A percentile compares a stretch with the other conserved stretches of the same genome.
Evolutionary conservation across 129 eudicot species (phyloP).

Genomic region (Centella asiatica): DNA sequence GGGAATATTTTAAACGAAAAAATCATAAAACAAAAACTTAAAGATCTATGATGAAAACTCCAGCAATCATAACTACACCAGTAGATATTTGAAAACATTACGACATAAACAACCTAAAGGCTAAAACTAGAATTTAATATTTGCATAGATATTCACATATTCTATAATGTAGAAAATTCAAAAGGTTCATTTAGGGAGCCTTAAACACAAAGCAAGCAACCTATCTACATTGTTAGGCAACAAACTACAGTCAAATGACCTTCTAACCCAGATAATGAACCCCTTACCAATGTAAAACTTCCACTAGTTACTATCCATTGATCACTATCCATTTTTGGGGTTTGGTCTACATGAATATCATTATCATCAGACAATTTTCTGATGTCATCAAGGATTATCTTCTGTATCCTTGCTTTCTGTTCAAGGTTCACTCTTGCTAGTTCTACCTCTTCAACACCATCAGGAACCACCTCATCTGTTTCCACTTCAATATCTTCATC

Average conservation of each 20-base stretch:
- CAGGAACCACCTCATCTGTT: constrained; percentile 97
- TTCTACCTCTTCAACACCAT: constrained; percentile 97
- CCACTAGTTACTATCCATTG: constrained; percentile 74
- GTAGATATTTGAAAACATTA: too few relatives aligned
- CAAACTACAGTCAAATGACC: neutral
- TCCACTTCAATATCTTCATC: constrained; percentile 94
- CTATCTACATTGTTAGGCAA: neutral
- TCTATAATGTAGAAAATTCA: too few relatives aligned
- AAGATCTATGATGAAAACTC: too few relatives aligned
- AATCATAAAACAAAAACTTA: too few relatives aligned
- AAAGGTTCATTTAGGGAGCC: too few relatives aligned
- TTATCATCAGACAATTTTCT: constrained; percentile 44
- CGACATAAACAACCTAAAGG: too few relatives aligned
- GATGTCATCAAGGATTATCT: constrained; percentile 76
- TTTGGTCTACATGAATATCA: constrained; percentile 41
- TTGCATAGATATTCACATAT: too few relatives aligned
- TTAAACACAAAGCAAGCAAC: too few relatives aligned
- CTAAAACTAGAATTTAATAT: too few relatives aligned
- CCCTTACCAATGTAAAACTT: constrained; percentile 61
- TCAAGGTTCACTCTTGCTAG: constrained; percentile 73
- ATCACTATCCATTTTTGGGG: constrained; percentile 48
- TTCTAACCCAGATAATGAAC: neutral
- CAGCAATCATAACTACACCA: too few relatives aligned
- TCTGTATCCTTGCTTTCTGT: constrained; percentile 65
- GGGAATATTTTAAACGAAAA: too few relatives aligned